phyloP scores from a whole-genome alignment of 1,284 basidiomycete genomes.

The Austroboletus niveus region DNA sequence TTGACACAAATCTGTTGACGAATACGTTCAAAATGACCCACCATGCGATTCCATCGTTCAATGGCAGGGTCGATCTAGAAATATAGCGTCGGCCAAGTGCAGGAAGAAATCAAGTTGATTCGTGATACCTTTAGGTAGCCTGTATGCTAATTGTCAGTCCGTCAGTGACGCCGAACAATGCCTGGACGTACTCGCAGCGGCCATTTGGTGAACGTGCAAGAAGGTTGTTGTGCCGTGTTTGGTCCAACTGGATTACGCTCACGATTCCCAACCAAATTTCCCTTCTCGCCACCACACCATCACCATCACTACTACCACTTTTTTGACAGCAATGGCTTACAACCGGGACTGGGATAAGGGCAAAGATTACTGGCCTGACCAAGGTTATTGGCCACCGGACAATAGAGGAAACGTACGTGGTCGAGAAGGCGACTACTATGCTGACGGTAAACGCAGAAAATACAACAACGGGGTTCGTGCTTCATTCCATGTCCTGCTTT shows the following conservation, averaged over 20 bases:
- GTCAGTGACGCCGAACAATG: constrained; percentile 11
- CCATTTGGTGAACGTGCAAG: constrained; percentile 25
- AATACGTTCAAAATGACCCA: constrained; percentile 32
- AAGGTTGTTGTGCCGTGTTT: constrained; percentile 38
- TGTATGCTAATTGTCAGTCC: constrained; percentile 9
- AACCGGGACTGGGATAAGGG: constrained; percentile 82
- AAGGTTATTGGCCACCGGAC: constrained; percentile 41
- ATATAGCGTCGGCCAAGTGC: neutral
- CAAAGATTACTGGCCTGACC: constrained; percentile 55
- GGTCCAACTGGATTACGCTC: constrained; percentile 12
- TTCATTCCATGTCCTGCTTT: neutral
- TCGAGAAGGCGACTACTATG: constrained; percentile 66
- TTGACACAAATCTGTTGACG: neutral
- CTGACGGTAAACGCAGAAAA: constrained; percentile 74
- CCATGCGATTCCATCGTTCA: constrained; percentile 79
- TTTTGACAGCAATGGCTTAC: constrained; percentile 54
- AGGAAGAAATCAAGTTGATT: neutral
- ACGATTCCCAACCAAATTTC: constrained; percentile 8
- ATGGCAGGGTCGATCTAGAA: constrained; percentile 73
- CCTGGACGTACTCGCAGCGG: constrained; percentile 31
- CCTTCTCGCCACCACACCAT: constrained; percentile 9
- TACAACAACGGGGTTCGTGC: constrained; percentile 66
- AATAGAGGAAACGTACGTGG: constrained; percentile 41
- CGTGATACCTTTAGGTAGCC: constrained; percentile 28
- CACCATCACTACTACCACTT: neutral